phyloP scores from a whole-genome alignment of 2,329 filamentous ascomycete species.

The Stagonosporopsis cucurbitacearum region DNA sequence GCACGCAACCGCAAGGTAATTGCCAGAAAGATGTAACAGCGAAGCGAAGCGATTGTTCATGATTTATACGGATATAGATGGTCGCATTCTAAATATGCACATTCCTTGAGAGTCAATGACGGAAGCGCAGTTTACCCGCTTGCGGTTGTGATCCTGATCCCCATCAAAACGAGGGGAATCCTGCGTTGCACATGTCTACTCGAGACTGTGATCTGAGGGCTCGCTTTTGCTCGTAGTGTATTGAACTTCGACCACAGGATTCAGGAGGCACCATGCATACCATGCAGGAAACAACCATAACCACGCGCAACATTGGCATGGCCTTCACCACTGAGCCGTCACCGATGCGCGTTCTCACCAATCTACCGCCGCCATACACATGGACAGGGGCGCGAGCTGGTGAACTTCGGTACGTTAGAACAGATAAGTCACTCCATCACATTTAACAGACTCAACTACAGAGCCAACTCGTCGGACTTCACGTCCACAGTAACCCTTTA shows the following conservation, averaged over 20 bases:
- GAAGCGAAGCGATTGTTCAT: conserved; percentile 19
- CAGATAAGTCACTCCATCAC: neutral
- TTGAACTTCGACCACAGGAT: neutral
- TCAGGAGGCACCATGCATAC: conserved; percentile 6
- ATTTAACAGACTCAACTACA: conserved; percentile 23
- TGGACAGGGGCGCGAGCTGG: conserved; percentile 27
- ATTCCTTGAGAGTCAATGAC: conserved; percentile 25
- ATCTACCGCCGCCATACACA: conserved; percentile 44
- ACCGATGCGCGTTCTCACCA: conserved; percentile 29
- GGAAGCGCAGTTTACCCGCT: conserved; percentile 13
- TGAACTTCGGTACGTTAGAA: conserved; percentile 27
- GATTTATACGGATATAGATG: conserved; percentile 19
- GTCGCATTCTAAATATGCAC: conserved; percentile 30
- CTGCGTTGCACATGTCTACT: conserved; percentile 7
- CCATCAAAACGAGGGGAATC: conserved; percentile 1
- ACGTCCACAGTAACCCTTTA: conserved; percentile 47
- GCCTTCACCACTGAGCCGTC: conserved; percentile 15
- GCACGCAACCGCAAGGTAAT: conserved; percentile 32
- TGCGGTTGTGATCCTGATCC: conserved; percentile 18
- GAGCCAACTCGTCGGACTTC: conserved; percentile 50
- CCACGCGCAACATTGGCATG: conserved; percentile 20
- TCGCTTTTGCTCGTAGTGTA: neutral
- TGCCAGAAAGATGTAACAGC: conserved; percentile 12
- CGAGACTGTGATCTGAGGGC: neutral
- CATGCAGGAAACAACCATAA: conserved; percentile 18